Conservation (phyloP, 495 filamentous ascomycete species). For the Daldinia concentrica region DNA sequence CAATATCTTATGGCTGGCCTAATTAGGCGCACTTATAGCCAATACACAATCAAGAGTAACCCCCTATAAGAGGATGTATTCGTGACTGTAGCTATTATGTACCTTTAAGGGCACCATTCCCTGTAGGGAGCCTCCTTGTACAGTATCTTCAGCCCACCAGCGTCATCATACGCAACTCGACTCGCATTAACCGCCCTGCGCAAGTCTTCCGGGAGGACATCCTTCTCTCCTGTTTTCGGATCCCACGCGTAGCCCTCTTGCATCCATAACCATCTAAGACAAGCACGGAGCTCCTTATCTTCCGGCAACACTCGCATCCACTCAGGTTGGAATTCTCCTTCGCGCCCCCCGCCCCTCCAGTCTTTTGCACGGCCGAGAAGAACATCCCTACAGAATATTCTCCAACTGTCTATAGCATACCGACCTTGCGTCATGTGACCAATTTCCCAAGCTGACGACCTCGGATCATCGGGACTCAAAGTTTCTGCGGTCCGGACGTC, state of each 20-base stretch:
- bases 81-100: background rate
- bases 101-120: background rate
- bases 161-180: constrained; percentile 69
- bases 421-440: constrained; percentile 86
- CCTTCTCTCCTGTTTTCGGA: constrained; percentile 70
- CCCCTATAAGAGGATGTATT: background rate
- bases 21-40: background rate
- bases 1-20: background rate
- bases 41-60: background rate
- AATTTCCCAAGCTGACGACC: constrained; percentile 75
- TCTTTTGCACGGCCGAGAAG: constrained; percentile 69
- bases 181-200: constrained; percentile 67
- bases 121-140: background rate
- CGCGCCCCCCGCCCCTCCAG: constrained; percentile 64
- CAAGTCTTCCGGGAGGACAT: constrained; percentile 62
- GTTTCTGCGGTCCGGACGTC: constrained; percentile 63
- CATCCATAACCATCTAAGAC: constrained; percentile 90
- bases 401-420: constrained; percentile 91
- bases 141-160: constrained; percentile 57
- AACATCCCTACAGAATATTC: constrained; percentile 90
- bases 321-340: constrained; percentile 67
- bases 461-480: constrained; percentile 40
- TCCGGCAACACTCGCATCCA: constrained; percentile 87
- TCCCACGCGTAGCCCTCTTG: constrained; percentile 88
- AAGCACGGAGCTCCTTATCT: constrained; percentile 91